phyloP scores from a whole-genome alignment of 345 rosid genomes.

The Trapa bicornis region DNA sequence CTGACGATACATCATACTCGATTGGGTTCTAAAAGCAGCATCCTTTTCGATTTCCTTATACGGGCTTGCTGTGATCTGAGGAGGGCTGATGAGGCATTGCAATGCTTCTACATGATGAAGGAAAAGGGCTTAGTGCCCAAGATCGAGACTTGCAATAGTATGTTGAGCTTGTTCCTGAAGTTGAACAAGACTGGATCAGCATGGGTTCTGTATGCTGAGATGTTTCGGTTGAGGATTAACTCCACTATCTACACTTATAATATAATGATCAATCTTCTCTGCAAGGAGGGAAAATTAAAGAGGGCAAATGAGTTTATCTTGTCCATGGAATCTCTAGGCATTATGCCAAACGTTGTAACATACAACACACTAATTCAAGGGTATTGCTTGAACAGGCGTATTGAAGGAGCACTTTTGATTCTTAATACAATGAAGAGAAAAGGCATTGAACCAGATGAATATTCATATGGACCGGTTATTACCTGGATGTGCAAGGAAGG shows the following conservation, averaged over 20 bases:
- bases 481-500: slow-evolving; percentile 74
- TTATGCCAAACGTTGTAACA: slow-evolving; percentile 57
- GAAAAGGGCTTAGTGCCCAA: slow-evolving; percentile 52
- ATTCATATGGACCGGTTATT: slow-evolving; percentile 62
- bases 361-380: slow-evolving; percentile 78
- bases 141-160: slow-evolving; percentile 55
- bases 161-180: slow-evolving; percentile 52
- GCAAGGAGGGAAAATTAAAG: slow-evolving; percentile 42
- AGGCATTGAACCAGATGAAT: slow-evolving; percentile 57
- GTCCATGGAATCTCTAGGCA: slow-evolving; percentile 52
- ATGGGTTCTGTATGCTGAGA: slow-evolving; percentile 89
- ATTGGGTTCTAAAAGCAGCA: slow-evolving; percentile 33
- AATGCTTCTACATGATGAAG: slow-evolving; percentile 57
- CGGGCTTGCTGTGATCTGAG: slow-evolving; percentile 55
- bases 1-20: slow-evolving; percentile 29
- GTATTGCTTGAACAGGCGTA: slow-evolving; percentile 50
- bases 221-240: slow-evolving; percentile 71
- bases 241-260: slow-evolving; percentile 62
- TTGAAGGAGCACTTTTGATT: slow-evolving; percentile 58
- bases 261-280: slow-evolving; percentile 80
- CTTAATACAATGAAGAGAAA: slow-evolving; percentile 43
- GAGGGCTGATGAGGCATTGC: slow-evolving; percentile 47
- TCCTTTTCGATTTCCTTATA: slow-evolving; percentile 46
- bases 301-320: slow-evolving; percentile 32
- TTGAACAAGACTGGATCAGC: slow-evolving; percentile 43